Evolutionary conservation across 495 filamentous ascomycete species (phyloP).

Genomic region (Penicillium alfredii): DNA sequence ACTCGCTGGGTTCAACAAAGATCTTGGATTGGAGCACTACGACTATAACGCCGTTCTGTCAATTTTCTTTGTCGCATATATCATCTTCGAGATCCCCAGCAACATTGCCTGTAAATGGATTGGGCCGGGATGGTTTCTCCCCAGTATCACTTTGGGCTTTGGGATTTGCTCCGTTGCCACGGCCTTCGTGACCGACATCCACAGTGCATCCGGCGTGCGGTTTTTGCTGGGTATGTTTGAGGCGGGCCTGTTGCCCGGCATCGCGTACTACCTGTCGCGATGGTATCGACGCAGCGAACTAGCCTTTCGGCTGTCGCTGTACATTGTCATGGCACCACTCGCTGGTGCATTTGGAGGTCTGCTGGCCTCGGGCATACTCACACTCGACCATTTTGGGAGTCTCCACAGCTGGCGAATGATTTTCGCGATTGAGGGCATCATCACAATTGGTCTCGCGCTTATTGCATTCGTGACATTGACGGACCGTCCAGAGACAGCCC

Average conservation of each 20-base stretch:
- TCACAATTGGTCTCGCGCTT: constrained; percentile 54
- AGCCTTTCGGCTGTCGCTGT: constrained; percentile 50
- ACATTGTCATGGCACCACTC: constrained; percentile 56
- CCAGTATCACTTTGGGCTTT: constrained; percentile 39
- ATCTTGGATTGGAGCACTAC: constrained; percentile 47
- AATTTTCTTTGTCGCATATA: constrained; percentile 67
- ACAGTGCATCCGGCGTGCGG: constrained; percentile 39
- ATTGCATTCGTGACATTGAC: constrained; percentile 57
- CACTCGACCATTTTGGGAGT: constrained; percentile 37
- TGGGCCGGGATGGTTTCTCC: constrained; percentile 47
- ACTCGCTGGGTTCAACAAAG: constrained; percentile 36
- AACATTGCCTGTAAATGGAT: constrained; percentile 54
- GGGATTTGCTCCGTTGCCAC: constrained; percentile 44
- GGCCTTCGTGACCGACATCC: constrained; percentile 41
- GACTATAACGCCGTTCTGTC: constrained; percentile 63
- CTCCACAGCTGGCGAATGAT: constrained; percentile 62
- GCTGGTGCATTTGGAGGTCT: constrained; percentile 68
- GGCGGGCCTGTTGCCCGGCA: constrained; percentile 66
- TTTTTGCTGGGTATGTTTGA: constrained; percentile 61
- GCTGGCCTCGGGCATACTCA: constrained; percentile 54
- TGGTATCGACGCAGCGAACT: constrained; percentile 67
- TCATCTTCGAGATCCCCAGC: constrained; percentile 75
- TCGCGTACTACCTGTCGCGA: constrained; percentile 64
- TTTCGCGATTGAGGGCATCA: constrained; percentile 71
- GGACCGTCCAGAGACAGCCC: constrained; percentile 58